These are phyloP conservation scores for Claviceps lovelessii DNA, from an alignment of 2,329 filamentous ascomycete genomes.

Conservation along the genomic window DNA sequence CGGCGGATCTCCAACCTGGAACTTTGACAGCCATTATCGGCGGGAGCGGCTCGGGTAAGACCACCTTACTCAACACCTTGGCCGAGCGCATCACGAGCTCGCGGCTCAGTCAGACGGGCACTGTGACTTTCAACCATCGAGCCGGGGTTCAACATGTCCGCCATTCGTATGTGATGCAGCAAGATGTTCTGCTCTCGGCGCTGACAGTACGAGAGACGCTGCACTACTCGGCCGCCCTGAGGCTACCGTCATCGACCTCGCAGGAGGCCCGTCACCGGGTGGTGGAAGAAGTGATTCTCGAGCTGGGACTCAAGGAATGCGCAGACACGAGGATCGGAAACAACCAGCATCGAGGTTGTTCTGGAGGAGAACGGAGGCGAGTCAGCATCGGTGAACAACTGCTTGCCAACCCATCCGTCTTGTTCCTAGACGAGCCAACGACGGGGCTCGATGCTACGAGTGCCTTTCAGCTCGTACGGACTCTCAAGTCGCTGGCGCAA, in stretches of 20 bases:
- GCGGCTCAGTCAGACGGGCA: slow-evolving; percentile 36
- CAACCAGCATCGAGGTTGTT: slow-evolving; percentile 58
- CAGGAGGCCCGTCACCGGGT: slow-evolving; percentile 43
- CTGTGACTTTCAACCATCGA: slow-evolving; percentile 46
- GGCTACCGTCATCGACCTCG: slow-evolving; percentile 49
- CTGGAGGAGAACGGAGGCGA: slow-evolving; percentile 63
- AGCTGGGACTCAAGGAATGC: slow-evolving; percentile 63
- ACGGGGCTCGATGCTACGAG: slow-evolving; percentile 66
- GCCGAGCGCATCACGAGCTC: slow-evolving; percentile 51
- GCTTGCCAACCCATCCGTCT: slow-evolving; percentile 61
- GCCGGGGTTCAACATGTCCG: slow-evolving; percentile 38
- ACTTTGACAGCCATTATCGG: slow-evolving; percentile 64
- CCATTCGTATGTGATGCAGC: slow-evolving; percentile 61
- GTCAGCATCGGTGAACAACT: slow-evolving; percentile 68
- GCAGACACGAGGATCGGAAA: slow-evolving; percentile 62
- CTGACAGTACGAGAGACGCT: slow-evolving; percentile 65
- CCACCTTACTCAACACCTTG: slow-evolving; percentile 55
- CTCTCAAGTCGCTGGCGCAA: slow-evolving; percentile 50
- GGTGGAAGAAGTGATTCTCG: slow-evolving; percentile 63
- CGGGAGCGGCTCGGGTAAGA: slow-evolving; percentile 60
- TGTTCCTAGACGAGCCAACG: slow-evolving; percentile 69
- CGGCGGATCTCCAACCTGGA: slow-evolving; percentile 48
- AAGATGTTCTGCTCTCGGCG: slow-evolving; percentile 58
- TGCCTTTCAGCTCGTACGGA: slow-evolving; percentile 58
- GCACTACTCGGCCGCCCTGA: slow-evolving; percentile 56